Base-by-base conservation (phyloP, 2,329 filamentous ascomycete species). In the Venturia asperata region DNA sequence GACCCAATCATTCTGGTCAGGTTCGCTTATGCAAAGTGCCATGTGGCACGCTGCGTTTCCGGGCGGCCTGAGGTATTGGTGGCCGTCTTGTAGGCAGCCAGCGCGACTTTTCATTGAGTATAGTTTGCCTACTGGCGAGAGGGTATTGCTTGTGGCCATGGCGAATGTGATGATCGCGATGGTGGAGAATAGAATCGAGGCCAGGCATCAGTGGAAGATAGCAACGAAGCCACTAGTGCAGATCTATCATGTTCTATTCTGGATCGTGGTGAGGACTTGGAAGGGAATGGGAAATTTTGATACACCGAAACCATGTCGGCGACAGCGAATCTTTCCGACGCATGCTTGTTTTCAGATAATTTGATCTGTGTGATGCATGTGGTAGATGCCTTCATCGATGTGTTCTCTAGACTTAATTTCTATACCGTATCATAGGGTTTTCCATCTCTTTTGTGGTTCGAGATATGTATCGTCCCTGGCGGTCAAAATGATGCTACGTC, bases 111-210 rank as follows among this genome's bases (percentile, higher is more conserved):
- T 47, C 45, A 47, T 47, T 9, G 45, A 21, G 45, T 47, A 47
- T 47, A 47, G 7, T 47, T 47, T 47, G 45, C 45, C 45, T 21
- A 47, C 24, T 47, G 45, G 45, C 45, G 45, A 47, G 4, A 19
- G n/a, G 45, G n/a, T 47, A 11, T 47, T 47, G 45, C 45, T 9
- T 47, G 45, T 47, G 45, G 45, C 45, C 45, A 47, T 47, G 45
- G 45, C 45, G 45, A 47, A 21, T n/a, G n/a, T 47, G n/a, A 47
- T 47, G 45, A 47, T 47, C n/a, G 45, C 45, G 45, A 21, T 47
- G 45, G 45, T 47, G 45, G 45, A 47, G 19, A 19, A 9, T 41
- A 47, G 4, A 24, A 47, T 47, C 7, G 45, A 45, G 42, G 5
- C n/a, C 2, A 47, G n/a, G 45, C n/a, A n/a, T 47, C n/a, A 10